A percentile compares a stretch with the other conserved stretches of the same genome.
phyloP scores from a whole-genome alignment of 1,139 yeast species.

The Zhuliangozyma parablackwelliae region DNA sequence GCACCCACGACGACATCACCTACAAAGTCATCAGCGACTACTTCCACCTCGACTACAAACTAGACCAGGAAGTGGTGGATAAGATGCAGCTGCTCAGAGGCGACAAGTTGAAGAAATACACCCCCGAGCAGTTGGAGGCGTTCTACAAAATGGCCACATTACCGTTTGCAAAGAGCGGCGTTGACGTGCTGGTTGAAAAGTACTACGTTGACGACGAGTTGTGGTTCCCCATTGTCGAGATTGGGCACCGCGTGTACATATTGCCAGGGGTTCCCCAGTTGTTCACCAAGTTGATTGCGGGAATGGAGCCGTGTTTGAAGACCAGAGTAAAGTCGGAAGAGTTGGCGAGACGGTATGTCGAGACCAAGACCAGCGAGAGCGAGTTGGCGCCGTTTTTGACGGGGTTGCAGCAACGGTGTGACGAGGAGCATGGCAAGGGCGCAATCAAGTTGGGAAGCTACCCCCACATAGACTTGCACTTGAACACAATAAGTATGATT shows the following conservation, averaged over 20 bases:
- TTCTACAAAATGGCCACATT: conserved; percentile 76
- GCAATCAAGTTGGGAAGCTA: conserved; percentile 73
- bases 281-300: conserved; percentile 49
- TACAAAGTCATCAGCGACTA: conserved; percentile 68
- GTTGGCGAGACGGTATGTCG: conserved; percentile 52
- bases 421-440: conserved; percentile 26
- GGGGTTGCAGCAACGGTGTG: conserved; percentile 46
- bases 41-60: conserved; percentile 44
- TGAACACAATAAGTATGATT: conserved; percentile 68
- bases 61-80: conserved; percentile 55
- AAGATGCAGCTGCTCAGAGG: conserved; percentile 53
- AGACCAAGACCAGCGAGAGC: conserved; percentile 59
- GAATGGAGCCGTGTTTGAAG: conserved; percentile 21
- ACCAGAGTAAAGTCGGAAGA: conserved; percentile 21
- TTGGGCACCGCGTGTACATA: conserved; percentile 59
- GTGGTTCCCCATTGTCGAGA: conserved; percentile 81
- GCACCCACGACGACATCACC: conserved; percentile 87
- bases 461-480: conserved; percentile 64
- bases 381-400: conserved; percentile 63
- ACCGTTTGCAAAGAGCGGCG: conserved; percentile 28
- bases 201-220: conserved; percentile 51
- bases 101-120: conserved; percentile 33
- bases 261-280: conserved; percentile 82
- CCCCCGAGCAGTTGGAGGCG: conserved; percentile 49
- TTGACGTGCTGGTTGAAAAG: conserved; percentile 33